Evolutionary conservation across 2,329 filamentous ascomycete genomes (phyloP).

Genomic region (Paracoccidioides brasiliensis): DNA sequence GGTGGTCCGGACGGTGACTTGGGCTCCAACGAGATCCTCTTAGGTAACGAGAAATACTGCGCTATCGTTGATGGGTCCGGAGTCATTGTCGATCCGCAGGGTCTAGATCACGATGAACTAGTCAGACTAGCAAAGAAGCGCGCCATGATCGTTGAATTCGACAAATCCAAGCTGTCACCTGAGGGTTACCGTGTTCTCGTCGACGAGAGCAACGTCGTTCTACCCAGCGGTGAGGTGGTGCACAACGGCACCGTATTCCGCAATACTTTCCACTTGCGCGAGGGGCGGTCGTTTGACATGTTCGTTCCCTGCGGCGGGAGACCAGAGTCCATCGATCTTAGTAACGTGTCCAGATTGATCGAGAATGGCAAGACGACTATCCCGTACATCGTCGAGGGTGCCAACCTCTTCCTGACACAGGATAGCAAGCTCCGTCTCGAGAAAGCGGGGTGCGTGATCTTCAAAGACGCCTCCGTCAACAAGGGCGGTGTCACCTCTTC

Average conservation of each 20-base stretch:
- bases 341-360: constrained; percentile 76
- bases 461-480: constrained; percentile 97
- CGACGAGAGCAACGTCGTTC: constrained; percentile 77
- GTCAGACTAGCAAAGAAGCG: constrained; percentile 72
- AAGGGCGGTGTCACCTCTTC: constrained; percentile 98
- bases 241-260: constrained; percentile 91
- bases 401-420: constrained; percentile 97
- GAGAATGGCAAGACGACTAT: constrained; percentile 75
- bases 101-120: constrained; percentile 73
- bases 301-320: constrained; percentile 96
- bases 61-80: constrained; percentile 93
- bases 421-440: constrained; percentile 93
- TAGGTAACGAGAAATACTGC: constrained; percentile 90
- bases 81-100: constrained; percentile 85
- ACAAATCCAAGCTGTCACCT: constrained; percentile 69
- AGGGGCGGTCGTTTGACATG: constrained; percentile 61
- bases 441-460: constrained; percentile 84
- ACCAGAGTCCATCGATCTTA: constrained; percentile 90
- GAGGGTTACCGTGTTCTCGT: constrained; percentile 85
- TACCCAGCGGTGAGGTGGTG: constrained; percentile 75
- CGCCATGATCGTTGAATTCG: constrained; percentile 80
- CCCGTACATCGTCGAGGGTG: constrained; percentile 93
- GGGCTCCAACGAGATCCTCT: constrained; percentile 92
- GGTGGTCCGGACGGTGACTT: constrained; percentile 94
- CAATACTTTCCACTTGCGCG: constrained; percentile 89